Conservation (phyloP, 306 rosid species). For the Medicago truncatula region DNA sequence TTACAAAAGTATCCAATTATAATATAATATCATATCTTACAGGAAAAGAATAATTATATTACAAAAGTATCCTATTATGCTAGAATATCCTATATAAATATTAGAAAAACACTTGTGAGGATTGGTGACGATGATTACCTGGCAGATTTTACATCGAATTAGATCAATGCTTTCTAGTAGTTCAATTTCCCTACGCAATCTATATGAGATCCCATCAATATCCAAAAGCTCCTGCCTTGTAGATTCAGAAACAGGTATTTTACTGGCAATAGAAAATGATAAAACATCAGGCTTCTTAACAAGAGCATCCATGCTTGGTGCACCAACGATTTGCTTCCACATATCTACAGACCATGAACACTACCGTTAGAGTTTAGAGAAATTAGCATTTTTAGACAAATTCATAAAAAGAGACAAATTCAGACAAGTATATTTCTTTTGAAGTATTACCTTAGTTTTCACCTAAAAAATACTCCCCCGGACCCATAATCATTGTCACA, state of each 20-base stretch:
- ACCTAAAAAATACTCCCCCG: neutral
- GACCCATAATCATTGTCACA: neutral
- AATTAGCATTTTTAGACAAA: conserved; percentile 25
- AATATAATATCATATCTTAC: neutral
- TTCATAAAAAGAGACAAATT: conserved; percentile 10
- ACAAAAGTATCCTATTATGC: neutral
- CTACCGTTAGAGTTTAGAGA: conserved; percentile 31
- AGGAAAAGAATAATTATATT: conserved; percentile 27
- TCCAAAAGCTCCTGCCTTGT: conserved; percentile 97
- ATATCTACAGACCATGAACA: conserved; percentile 61
- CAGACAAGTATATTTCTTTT: conserved; percentile 30
- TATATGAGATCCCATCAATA: conserved; percentile 83
- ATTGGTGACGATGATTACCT: conserved; percentile 54
- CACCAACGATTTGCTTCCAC: conserved; percentile 90
- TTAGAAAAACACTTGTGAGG: conserved; percentile 17
- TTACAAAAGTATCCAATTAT: neutral
- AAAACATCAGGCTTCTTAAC: conserved; percentile 80
- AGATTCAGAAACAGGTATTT: conserved; percentile 93
- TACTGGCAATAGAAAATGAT: conserved; percentile 89
- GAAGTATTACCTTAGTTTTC: neutral
- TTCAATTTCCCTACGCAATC: conserved; percentile 92
- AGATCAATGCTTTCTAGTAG: conserved; percentile 81
- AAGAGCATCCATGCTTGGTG: conserved; percentile 80
- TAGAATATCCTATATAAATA: neutral
- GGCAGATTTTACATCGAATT: conserved; percentile 78